phyloP scores from a whole-genome alignment of 2,329 filamentous ascomycete genomes.

The Aspergillus persii region DNA sequence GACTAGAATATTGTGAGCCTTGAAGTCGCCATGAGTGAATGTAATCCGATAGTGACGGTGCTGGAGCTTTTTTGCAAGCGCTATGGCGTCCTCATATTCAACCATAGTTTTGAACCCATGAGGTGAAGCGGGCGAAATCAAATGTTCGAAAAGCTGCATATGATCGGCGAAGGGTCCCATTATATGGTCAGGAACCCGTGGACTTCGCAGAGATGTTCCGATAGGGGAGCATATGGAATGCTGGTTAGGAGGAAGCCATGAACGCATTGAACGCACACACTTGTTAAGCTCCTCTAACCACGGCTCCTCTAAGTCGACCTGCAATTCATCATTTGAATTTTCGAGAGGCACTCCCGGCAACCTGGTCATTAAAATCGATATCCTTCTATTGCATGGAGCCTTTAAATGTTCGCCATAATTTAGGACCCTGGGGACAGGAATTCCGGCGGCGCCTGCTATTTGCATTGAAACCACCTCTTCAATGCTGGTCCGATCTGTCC shows the following conservation, averaged over 20 bases:
- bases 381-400: constrained; percentile 13
- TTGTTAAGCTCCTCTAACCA: constrained; percentile 35
- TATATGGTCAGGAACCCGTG: constrained; percentile 32
- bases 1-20: not conserved
- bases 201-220: constrained; percentile 29
- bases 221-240: constrained; percentile 31
- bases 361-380: constrained; percentile 44
- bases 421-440: constrained; percentile 36
- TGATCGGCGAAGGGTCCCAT: constrained; percentile 31
- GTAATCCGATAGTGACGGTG: constrained; percentile 28
- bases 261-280: constrained; percentile 36
- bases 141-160: constrained; percentile 28
- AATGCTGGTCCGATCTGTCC: constrained; percentile 37
- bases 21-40: no score
- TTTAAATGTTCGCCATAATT: constrained; percentile 33
- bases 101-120: constrained; percentile 9
- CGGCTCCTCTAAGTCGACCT: constrained; percentile 27
- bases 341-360: constrained; percentile 33
- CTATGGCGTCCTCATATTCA: not conserved
- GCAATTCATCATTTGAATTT: constrained; percentile 28
- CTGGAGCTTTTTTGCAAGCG: constrained; percentile 11
- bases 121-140: constrained; percentile 23
- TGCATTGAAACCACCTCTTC: constrained; percentile 38
- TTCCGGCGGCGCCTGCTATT: constrained; percentile 33
- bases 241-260: constrained; percentile 28